A percentile compares a stretch with the other conserved stretches of the same genome.
phyloP scores from a whole-genome alignment of 345 rosid species.

The Passiflora organensis region DNA sequence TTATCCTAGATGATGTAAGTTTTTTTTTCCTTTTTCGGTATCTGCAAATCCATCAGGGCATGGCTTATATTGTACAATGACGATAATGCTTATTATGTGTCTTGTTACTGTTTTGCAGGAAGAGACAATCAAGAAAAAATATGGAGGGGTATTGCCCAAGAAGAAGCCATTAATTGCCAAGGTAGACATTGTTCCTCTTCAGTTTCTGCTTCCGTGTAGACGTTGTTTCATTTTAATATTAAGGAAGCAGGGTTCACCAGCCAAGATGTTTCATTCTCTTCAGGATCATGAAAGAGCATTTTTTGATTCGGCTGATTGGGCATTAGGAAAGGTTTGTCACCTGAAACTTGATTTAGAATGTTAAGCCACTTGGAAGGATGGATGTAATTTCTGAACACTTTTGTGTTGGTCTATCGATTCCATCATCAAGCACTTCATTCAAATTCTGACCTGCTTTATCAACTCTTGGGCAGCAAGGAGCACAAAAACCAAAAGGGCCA shows the following conservation, averaged over 20 bases:
- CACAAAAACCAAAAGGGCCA: conserved; percentile 75
- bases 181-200: conserved; percentile 26
- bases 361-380: neutral
- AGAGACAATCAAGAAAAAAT: conserved; percentile 58
- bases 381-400: neutral
- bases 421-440: neutral
- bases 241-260: neutral
- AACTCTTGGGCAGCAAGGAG: conserved; percentile 80
- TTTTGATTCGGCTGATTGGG: conserved; percentile 97
- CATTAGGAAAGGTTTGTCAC: conserved; percentile 61
- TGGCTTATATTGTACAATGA: too few species aligned
- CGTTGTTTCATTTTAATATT: neutral
- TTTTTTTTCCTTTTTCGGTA: too few species aligned
- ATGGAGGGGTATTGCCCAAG: conserved; percentile 63
- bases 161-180: conserved; percentile 75
- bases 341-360: neutral
- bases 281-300: conserved; percentile 87
- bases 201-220: neutral
- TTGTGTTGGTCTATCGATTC: too few species aligned
- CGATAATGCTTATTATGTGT: too few species aligned
- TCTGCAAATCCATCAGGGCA: too few species aligned
- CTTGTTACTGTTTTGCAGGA: conserved; percentile 29
- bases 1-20: too few species aligned
- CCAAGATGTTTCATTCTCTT: conserved; percentile 11
- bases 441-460: neutral